A percentile compares a stretch with the other conserved stretches of the same genome.
These are phyloP conservation scores for Leccinum imitatum DNA, from an alignment of 768 basidiomycete species.

Conservation along the genomic window DNA sequence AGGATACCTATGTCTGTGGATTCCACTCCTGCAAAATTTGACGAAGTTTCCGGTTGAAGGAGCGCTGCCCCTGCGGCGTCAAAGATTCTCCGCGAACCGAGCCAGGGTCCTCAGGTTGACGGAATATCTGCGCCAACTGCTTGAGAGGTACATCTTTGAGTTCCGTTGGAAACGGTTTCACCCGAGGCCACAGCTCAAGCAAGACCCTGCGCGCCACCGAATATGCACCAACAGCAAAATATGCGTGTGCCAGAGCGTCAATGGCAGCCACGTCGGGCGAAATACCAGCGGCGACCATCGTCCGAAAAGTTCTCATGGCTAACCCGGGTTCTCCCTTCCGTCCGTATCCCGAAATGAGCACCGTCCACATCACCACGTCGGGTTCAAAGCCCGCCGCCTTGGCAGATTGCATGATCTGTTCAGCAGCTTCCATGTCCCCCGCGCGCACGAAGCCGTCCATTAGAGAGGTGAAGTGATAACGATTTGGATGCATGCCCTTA, in stretches of 20 bases:
- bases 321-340: conserved; percentile 53
- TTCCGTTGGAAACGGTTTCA: conserved; percentile 58
- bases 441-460: conserved; percentile 68
- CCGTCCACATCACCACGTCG: conserved; percentile 72
- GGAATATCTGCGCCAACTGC: conserved; percentile 48
- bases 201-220: conserved; percentile 52
- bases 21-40: conserved; percentile 28
- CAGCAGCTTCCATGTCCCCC: conserved; percentile 61
- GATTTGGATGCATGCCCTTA: conserved; percentile 69
- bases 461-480: conserved; percentile 70
- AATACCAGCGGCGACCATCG: conserved; percentile 62
- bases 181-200: conserved; percentile 60
- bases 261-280: conserved; percentile 70
- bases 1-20: conserved; percentile 6
- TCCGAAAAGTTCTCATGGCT: conserved; percentile 55
- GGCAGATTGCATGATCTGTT: conserved; percentile 54
- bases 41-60: conserved; percentile 40
- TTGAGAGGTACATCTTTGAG: conserved; percentile 45
- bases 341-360: conserved; percentile 70
- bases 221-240: conserved; percentile 55
- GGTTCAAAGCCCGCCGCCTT: conserved; percentile 49
- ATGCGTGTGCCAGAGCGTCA: conserved; percentile 69
- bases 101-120: conserved; percentile 19
- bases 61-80: conserved; percentile 34
- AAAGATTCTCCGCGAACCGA: conserved; percentile 21